Percentiles rank a stretch among this genome's conserved stretches.
phyloP scores from a whole-genome alignment of 495 filamentous ascomycete genomes.

The Penicillium cinerascens region DNA sequence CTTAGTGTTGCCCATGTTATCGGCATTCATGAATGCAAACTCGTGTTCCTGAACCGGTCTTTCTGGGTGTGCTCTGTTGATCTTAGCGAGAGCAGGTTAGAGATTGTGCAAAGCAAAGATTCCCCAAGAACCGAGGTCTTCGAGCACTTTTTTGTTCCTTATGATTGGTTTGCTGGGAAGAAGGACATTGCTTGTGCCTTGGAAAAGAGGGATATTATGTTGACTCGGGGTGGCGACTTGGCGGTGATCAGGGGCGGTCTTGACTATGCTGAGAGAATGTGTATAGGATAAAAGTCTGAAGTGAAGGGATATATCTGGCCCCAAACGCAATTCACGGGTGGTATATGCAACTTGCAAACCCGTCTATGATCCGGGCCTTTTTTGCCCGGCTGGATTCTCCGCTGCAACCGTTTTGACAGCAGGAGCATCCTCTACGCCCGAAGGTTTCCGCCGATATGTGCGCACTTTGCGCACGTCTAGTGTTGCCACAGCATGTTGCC shows the following conservation, averaged over 20 bases:
- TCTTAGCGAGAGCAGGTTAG: neutral
- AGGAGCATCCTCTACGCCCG: too few relatives aligned
- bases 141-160: constrained; percentile 1
- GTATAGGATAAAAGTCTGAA: neutral
- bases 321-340: neutral
- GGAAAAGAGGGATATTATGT: neutral
- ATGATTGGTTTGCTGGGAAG: constrained; percentile 1
- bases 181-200: neutral
- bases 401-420: too few relatives aligned
- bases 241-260: neutral
- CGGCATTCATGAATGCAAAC: neutral
- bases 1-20: neutral
- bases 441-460: too few relatives aligned
- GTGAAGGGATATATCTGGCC: neutral
- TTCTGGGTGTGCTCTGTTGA: neutral
- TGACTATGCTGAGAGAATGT: neutral
- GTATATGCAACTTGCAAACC: too few relatives aligned
- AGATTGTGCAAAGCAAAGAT: neutral
- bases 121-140: neutral
- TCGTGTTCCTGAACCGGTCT: neutral
- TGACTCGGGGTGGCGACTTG: neutral
- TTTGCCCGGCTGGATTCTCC: too few relatives aligned
- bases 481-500: too few relatives aligned
- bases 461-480: too few relatives aligned
- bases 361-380: too few relatives aligned